Conservation (phyloP, 1,139 yeast genomes). For the Zhuliangozyma parablackwelliae region DNA sequence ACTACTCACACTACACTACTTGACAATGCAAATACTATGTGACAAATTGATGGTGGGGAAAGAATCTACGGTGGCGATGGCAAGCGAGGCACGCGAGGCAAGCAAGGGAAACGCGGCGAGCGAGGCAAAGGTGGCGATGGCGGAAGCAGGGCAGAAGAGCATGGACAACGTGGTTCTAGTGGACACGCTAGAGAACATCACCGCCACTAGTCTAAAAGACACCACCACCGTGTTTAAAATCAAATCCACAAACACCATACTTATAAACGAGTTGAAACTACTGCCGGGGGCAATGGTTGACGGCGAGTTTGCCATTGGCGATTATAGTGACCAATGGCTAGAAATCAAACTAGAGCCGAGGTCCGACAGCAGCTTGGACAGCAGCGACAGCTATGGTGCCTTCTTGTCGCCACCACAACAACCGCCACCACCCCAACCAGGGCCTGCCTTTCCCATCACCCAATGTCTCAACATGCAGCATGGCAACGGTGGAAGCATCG, state of each 20-base stretch:
- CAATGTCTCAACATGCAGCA: constrained; percentile 9
- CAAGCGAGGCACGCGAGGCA: no score
- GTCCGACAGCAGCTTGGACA: neutral
- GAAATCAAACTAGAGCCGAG: neutral
- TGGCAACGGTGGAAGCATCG: constrained; percentile 11
- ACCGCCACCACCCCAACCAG: no score
- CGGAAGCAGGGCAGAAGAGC: no score
- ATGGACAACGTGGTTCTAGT: constrained; percentile 1
- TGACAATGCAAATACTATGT: no score
- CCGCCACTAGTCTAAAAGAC: neutral
- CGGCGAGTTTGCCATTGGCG: neutral
- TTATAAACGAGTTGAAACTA: constrained; percentile 3
- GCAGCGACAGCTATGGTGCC: no score
- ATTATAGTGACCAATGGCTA: constrained; percentile 1
- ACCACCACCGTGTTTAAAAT: constrained; percentile 4
- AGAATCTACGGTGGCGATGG: no score
- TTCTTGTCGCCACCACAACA: no score
- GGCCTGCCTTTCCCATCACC: constrained; percentile 8
- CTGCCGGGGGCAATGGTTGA: neutral
- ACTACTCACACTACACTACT: no score
- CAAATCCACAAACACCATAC: constrained; percentile 1
- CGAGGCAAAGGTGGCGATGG: no score
- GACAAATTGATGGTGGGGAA: no score
- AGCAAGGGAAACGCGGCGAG: no score
- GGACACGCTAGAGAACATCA: neutral